Percentiles rank a stretch among this genome's conserved stretches.
Conservation (phyloP, 177 flowering plant genomes). For the Vitis hybrid region DNA sequence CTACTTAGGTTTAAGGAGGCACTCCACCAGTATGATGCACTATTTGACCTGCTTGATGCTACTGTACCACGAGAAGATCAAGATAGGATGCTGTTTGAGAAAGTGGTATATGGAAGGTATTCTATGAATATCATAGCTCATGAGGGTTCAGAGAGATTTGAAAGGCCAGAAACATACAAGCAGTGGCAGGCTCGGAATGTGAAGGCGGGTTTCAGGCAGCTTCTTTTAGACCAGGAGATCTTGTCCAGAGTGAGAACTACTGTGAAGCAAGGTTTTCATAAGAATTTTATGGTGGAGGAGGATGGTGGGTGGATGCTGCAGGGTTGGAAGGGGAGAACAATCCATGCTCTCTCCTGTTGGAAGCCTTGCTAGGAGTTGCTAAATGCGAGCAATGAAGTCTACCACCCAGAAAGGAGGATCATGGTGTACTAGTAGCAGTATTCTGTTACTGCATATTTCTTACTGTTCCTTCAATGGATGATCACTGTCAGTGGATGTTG, state of each 20-base stretch:
- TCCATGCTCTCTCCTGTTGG: slow-evolving; percentile 42
- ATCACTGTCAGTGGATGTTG: no score
- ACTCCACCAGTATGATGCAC: slow-evolving; percentile 37
- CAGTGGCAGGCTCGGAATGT: slow-evolving; percentile 41
- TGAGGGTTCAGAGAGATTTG: slow-evolving; percentile 41
- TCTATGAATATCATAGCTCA: slow-evolving; percentile 43
- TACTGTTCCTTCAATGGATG: no score
- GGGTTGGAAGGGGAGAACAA: slow-evolving; percentile 54
- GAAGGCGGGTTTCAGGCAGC: slow-evolving; percentile 45
- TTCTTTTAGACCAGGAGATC: slow-evolving; percentile 28
- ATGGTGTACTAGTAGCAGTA: no score
- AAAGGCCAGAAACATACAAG: slow-evolving; percentile 51
- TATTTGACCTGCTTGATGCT: slow-evolving; percentile 45
- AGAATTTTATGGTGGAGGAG: slow-evolving; percentile 36
- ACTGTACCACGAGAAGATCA: slow-evolving; percentile 29
- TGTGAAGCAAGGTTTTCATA: slow-evolving; percentile 33
- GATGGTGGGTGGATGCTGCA: slow-evolving; percentile 45
- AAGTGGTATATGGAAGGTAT: slow-evolving; percentile 29
- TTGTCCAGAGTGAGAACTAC: slow-evolving; percentile 16
- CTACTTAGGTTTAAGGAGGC: slow-evolving; percentile 44
- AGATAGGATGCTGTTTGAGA: slow-evolving; percentile 37
- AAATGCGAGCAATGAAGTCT: no score
- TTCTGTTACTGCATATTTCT: no score
- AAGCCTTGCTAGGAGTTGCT: slow-evolving; percentile 16
- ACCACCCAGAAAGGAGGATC: background rate